Evolutionary conservation across 2,329 filamentous ascomycete genomes (phyloP).

Genomic region (Fusarium sp.): DNA sequence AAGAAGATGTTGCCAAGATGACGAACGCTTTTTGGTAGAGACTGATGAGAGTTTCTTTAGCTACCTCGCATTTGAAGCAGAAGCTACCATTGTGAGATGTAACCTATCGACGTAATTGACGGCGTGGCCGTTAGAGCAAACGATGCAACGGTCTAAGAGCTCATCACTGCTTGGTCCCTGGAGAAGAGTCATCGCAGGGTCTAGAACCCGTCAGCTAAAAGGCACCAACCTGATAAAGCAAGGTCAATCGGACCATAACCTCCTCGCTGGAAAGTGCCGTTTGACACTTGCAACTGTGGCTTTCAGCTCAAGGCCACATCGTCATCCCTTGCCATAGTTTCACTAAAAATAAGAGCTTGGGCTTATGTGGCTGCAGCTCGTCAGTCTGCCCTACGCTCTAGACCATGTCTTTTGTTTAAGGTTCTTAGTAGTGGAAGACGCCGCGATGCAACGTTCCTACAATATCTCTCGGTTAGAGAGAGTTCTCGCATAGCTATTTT

Average conservation of each 20-base stretch:
- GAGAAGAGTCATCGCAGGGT: not conserved
- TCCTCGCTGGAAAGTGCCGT: slow-evolving; percentile 14
- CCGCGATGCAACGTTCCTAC: slow-evolving; percentile 29
- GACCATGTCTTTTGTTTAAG: slow-evolving; percentile 3
- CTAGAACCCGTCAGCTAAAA: not conserved
- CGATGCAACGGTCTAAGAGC: not conserved
- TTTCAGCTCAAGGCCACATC: slow-evolving; percentile 6
- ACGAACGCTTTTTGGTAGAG: not conserved
- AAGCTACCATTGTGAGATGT: not conserved
- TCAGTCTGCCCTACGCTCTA: slow-evolving; percentile 5
- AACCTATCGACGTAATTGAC: not conserved
- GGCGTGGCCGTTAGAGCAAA: not conserved
- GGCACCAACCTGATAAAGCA: not conserved
- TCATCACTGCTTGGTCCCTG: not conserved
- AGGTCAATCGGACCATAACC: not conserved
- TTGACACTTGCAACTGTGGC: slow-evolving; percentile 1
- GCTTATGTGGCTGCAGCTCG: slow-evolving; percentile 19
- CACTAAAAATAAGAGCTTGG: slow-evolving; percentile 18
- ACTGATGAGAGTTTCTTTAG: not conserved
- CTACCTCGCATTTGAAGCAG: not conserved
- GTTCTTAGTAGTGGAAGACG: slow-evolving; percentile 7
- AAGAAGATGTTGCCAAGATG: not conserved
- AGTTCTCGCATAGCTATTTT: slow-evolving; percentile 19
- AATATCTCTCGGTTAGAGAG: slow-evolving; percentile 2
- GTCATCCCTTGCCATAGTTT: slow-evolving; percentile 11